phyloP scores from a whole-genome alignment of 2,329 filamentous ascomycete species.

The Aspergillus nomiae region DNA sequence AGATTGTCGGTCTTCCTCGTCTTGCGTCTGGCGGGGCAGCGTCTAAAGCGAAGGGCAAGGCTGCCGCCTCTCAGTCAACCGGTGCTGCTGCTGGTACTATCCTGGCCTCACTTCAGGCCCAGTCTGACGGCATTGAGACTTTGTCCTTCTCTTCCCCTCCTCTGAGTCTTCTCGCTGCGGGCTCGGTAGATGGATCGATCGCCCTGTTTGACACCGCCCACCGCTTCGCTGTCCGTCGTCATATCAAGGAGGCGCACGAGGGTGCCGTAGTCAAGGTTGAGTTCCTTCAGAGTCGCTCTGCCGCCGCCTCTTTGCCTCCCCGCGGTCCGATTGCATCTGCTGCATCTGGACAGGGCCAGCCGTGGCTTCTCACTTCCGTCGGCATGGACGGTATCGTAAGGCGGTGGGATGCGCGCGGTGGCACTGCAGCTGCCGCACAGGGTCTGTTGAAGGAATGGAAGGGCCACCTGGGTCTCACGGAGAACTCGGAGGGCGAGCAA shows the following conservation, averaged over 20 bases:
- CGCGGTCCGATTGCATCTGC: conserved; percentile 28
- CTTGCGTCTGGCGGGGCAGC: conserved; percentile 44
- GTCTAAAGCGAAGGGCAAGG: conserved; percentile 55
- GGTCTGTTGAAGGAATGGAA: conserved; percentile 85
- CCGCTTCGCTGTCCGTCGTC: conserved; percentile 80
- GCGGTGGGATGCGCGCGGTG: conserved; percentile 79
- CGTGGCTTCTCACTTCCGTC: conserved; percentile 78
- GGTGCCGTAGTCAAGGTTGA: conserved; percentile 91
- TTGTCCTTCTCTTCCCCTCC: conserved; percentile 65
- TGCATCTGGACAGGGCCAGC: conserved; percentile 41
- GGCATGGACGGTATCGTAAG: conserved; percentile 91
- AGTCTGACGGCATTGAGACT: conserved; percentile 78
- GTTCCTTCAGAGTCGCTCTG: conserved; percentile 62
- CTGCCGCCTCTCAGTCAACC: conserved; percentile 35
- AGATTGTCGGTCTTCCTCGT: conserved; percentile 80
- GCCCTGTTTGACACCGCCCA: conserved; percentile 84
- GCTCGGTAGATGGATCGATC: conserved; percentile 69
- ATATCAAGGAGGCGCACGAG: conserved; percentile 80
- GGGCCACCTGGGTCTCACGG: conserved; percentile 63
- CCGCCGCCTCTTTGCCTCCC: conserved; percentile 31
- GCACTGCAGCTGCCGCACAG: conserved; percentile 65
- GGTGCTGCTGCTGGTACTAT: conserved; percentile 65
- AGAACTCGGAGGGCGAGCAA: conserved; percentile 68
- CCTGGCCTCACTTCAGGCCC: conserved; percentile 78
- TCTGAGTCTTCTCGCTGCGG: conserved; percentile 62